Conservation (phyloP, 2,329 filamentous ascomycete species). For the Cryphonectria radicalis region DNA sequence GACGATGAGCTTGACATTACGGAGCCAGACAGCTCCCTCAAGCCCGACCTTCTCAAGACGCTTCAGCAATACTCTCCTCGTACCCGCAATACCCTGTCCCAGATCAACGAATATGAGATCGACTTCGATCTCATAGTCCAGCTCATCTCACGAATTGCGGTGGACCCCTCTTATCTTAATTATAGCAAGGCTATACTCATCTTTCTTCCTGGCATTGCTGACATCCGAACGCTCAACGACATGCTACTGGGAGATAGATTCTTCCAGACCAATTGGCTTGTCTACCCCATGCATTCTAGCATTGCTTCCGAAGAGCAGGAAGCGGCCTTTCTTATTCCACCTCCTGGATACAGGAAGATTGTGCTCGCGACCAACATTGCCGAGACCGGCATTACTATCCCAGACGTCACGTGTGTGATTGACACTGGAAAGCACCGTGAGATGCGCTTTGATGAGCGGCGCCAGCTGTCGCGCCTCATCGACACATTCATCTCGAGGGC, state of each 20-base stretch:
- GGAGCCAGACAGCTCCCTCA: slow-evolving; percentile 55
- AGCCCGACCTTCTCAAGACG: slow-evolving; percentile 64
- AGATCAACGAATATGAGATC: slow-evolving; percentile 89
- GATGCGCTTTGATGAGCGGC: slow-evolving; percentile 93
- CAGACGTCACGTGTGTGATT: slow-evolving; percentile 95
- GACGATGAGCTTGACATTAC: slow-evolving; percentile 58
- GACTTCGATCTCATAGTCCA: slow-evolving; percentile 86
- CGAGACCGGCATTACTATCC: slow-evolving; percentile 97
- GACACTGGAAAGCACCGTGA: slow-evolving; percentile 97
- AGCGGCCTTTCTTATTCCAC: slow-evolving; percentile 85
- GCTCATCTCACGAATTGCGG: slow-evolving; percentile 76
- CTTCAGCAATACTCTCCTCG: slow-evolving; percentile 75
- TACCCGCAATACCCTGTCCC: slow-evolving; percentile 74
- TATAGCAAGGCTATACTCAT: slow-evolving; percentile 94
- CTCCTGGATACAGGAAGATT: slow-evolving; percentile 83
- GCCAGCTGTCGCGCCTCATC: slow-evolving; percentile 86
- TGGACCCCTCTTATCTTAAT: slow-evolving; percentile 63
- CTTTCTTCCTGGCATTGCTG: slow-evolving; percentile 91
- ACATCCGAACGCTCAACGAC: slow-evolving; percentile 88
- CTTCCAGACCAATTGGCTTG: slow-evolving; percentile 78
- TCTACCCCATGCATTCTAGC: slow-evolving; percentile 90
- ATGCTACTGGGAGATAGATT: slow-evolving; percentile 76
- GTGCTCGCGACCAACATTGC: slow-evolving; percentile 98
- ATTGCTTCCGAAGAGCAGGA: slow-evolving; percentile 98
- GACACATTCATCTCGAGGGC: slow-evolving; percentile 95